Evolutionary conservation across 208 protist genomes (phyloP).

Genomic region (Acanthamoeba sp.): DNA sequence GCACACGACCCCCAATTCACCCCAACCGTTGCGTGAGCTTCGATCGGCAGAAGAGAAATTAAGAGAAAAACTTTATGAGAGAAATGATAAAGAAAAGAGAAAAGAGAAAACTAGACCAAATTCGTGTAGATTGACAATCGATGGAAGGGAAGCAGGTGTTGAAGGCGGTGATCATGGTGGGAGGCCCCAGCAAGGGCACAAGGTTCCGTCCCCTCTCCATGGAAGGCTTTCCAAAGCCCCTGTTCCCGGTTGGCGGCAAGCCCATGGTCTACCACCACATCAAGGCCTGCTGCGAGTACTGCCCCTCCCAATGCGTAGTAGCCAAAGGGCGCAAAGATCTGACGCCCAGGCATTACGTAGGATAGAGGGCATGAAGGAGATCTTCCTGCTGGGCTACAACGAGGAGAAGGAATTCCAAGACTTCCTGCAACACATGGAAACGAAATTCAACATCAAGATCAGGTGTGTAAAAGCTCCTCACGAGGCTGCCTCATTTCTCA

Average conservation of each 20-base stretch:
- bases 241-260: conserved; percentile 85
- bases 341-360: neutral
- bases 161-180: conserved; percentile 86
- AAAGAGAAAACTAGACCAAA: neutral
- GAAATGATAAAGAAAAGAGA: neutral
- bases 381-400: conserved; percentile 85
- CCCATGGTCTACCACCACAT: conserved; percentile 86
- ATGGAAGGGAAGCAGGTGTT: neutral
- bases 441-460: conserved; percentile 79
- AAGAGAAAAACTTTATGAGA: neutral
- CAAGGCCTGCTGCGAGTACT: conserved; percentile 71
- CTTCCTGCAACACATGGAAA: conserved; percentile 80
- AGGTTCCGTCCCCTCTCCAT: conserved; percentile 85
- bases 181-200: conserved; percentile 86
- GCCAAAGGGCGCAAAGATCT: neutral
- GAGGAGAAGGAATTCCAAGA: conserved; percentile 76
- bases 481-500: neutral
- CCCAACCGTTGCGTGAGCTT: too few species aligned
- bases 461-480: neutral
- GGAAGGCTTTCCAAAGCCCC: conserved; percentile 82
- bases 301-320: neutral
- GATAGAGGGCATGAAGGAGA: conserved; percentile 78
- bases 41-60: neutral
- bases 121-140: too few species aligned
- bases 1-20: too few species aligned